These are phyloP conservation scores for Coemansia interrupta DNA, from an alignment of 192 early-diverging fungal genomes.

Conservation along the genomic window DNA sequence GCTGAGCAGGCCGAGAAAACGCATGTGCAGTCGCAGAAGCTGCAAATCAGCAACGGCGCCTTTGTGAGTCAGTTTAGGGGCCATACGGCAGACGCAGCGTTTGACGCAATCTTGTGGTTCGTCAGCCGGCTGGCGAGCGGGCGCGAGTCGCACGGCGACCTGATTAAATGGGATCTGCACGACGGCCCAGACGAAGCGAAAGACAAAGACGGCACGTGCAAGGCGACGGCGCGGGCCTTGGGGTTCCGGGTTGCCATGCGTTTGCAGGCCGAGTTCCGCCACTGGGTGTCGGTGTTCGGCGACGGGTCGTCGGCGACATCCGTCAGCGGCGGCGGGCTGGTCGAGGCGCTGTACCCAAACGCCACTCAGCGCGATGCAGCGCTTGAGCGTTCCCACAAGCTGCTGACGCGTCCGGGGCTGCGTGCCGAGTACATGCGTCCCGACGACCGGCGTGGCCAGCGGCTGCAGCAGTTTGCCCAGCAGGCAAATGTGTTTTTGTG, in stretches of 20 bases:
- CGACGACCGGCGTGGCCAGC: no score
- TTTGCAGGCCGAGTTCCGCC: conserved; percentile 27
- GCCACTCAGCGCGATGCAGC: no score
- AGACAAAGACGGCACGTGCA: neutral
- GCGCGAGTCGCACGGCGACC: neutral
- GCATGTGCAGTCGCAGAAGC: neutral
- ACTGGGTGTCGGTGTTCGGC: conserved; percentile 10
- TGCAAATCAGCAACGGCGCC: conserved; percentile 5
- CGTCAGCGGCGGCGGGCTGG: no score
- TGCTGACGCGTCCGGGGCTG: no score
- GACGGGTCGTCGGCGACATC: no score
- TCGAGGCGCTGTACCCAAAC: no score
- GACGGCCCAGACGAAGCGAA: no score
- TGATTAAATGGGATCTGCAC: no score
- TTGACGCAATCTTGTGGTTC: neutral
- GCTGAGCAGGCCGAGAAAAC: neutral
- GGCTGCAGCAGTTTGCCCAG: no score
- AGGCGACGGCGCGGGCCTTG: neutral
- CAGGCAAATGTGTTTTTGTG: no score
- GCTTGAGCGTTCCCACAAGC: no score
- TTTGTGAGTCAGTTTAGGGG: neutral
- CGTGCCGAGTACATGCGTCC: no score
- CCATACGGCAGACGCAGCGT: conserved; percentile 7
- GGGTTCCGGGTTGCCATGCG: conserved; percentile 17
- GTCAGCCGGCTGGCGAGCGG: conserved; percentile 13